Evolutionary conservation across 2,329 filamentous ascomycete genomes (phyloP).

Genomic region (Trichophyton rubrum): DNA sequence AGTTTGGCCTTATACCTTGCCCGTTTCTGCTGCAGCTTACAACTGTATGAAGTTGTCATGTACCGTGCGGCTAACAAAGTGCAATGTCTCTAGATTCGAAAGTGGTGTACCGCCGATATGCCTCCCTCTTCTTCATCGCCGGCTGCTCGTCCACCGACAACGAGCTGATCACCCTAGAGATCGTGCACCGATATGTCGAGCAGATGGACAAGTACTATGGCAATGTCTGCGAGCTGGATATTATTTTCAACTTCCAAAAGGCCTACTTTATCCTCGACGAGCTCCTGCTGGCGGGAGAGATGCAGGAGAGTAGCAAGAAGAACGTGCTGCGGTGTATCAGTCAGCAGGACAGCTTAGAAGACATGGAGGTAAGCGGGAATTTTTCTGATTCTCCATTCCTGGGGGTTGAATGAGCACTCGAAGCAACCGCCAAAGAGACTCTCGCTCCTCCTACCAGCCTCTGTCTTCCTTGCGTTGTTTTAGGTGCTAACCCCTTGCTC

Average conservation of each 20-base stretch:
- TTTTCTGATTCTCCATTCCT: not conserved
- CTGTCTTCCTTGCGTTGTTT: not conserved
- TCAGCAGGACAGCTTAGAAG: constrained; percentile 93
- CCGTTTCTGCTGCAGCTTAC: not conserved
- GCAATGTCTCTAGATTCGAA: constrained; percentile 63
- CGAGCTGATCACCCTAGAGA: constrained; percentile 93
- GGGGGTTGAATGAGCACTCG: not conserved
- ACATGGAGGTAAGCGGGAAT: constrained; percentile 80
- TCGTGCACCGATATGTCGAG: constrained; percentile 98
- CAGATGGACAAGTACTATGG: constrained; percentile 99
- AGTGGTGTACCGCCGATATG: constrained; percentile 96
- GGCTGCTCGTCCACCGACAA: constrained; percentile 96
- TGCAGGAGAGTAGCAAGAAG: constrained; percentile 99
- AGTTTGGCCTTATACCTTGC: not conserved
- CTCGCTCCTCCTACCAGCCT: not conserved
- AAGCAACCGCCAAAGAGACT: not conserved
- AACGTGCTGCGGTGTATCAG: constrained; percentile 92
- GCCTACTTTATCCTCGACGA: constrained; percentile 99
- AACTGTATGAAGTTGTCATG: not conserved
- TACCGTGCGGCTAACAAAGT: constrained; percentile 9
- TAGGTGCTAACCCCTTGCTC: not conserved
- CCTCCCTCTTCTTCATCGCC: constrained; percentile 97
- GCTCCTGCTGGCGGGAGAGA: constrained; percentile 82
- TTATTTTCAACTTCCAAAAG: constrained; percentile 99
- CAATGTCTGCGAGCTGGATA: constrained; percentile 98